Base-by-base conservation (phyloP, 345 rosid genomes). In the Euclidium syriacum region DNA sequence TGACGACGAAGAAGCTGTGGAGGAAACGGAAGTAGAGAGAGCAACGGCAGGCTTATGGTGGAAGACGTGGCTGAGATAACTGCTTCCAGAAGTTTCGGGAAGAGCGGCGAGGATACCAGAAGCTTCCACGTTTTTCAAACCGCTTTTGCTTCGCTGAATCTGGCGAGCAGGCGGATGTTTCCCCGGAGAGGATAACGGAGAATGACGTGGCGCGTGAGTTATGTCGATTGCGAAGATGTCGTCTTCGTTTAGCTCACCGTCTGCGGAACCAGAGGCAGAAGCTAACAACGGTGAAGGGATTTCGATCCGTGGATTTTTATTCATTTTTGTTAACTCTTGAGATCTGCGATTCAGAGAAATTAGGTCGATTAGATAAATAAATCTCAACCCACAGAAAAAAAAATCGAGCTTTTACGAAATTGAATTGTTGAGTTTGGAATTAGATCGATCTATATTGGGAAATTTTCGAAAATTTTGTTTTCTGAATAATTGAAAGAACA, bases 21-120 rank as follows among this genome's bases (percentile, higher is more conserved):
- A 57, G 2, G 82, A 69, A 6, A 65, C 44, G 0, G 83, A 66
- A n/a, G 78, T 62, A 7, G 83, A 79, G 30, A 78, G 64, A 1
- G 73, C 58, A 22, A 86, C 70, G 24, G 79, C 76, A 22, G 88
- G 72, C 60, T 81, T 82, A 55, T 83, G 92, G 70, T 78, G 80
- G 47, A 83, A 70, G 40, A 83, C 79, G 5, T 75, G 76, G 64
- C 67, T 72, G 0, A 71, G 56, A 14, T 67, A 71, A 14, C 65
- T 68, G 65, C 49, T 67, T 1, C 65, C 65, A 25, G 72, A 65
- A 17, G 70, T 58, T 46, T 85, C 92, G 10, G 84, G 85, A 7
- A 87, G 78, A 20, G 87, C 97, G 0, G 95, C 90, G 19, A 85
- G 84, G 73, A 90, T 90, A 58, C 97, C 97, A 49, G 80, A 87